Conservation (phyloP, 208 protist species). For the Endotrypanum monterogeii region DNA sequence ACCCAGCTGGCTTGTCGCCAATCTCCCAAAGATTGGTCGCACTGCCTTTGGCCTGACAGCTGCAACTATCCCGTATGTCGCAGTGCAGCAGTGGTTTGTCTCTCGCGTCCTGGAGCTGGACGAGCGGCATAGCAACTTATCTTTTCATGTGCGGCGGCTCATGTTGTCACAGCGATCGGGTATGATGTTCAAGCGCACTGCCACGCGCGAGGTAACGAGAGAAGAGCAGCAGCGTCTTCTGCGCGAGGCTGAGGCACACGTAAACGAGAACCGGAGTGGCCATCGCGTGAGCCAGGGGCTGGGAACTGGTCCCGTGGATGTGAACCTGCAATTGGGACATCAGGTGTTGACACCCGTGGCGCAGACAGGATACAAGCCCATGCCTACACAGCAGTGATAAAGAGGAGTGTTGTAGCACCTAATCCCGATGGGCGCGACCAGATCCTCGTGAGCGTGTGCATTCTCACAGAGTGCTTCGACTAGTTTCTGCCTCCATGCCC, state of each 20-base stretch:
- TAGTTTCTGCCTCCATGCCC: too few species aligned
- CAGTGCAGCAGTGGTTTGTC: conserved; percentile 84
- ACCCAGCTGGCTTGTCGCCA: conserved; percentile 25
- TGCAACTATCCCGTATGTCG: conserved; percentile 71
- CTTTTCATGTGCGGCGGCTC: conserved; percentile 71
- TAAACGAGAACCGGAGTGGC: conserved; percentile 72
- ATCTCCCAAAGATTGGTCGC: conserved; percentile 58
- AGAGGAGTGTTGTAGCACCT: neutral
- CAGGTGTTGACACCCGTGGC: conserved; percentile 80
- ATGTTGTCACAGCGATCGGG: conserved; percentile 78
- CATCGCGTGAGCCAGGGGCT: conserved; percentile 53
- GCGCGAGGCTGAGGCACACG: conserved; percentile 58
- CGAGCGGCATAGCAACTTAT: conserved; percentile 68
- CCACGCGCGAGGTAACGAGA: conserved; percentile 80
- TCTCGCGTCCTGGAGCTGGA: conserved; percentile 65
- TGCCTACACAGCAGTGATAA: conserved; percentile 37
- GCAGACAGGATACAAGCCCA: conserved; percentile 79
- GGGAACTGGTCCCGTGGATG: conserved; percentile 52
- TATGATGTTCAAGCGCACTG: conserved; percentile 89
- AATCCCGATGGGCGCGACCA: neutral
- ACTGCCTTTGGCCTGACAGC: conserved; percentile 55
- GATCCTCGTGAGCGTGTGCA: neutral
- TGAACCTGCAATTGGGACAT: conserved; percentile 72
- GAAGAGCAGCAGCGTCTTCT: conserved; percentile 82
- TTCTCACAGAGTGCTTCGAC: too few species aligned